Evolutionary conservation across 306 rosid genomes (phyloP).

Genomic region (Erythrophleum fordii): DNA sequence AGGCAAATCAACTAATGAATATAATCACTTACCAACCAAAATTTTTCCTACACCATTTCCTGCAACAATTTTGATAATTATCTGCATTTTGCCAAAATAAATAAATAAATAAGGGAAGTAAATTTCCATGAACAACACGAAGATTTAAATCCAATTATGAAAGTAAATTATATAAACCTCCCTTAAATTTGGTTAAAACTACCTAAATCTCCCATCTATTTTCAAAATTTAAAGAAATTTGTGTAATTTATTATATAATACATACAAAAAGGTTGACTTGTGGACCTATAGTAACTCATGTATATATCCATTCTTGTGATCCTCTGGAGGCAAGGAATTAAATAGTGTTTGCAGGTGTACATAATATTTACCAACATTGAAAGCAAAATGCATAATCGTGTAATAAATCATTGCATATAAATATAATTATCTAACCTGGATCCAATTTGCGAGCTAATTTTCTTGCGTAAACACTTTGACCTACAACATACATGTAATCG

Average conservation of each 20-base stretch:
- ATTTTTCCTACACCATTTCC: slow-evolving; percentile 94
- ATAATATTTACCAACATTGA: slow-evolving; percentile 5
- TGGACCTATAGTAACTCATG: slow-evolving; percentile 81
- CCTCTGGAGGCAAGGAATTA: slow-evolving; percentile 83
- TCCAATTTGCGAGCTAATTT: slow-evolving; percentile 97
- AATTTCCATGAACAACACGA: not conserved
- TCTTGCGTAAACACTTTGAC: slow-evolving; percentile 89
- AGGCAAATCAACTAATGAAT: slow-evolving; percentile 32
- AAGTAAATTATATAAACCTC: too few relatives aligned
- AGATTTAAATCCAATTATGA: not conserved
- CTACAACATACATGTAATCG: slow-evolving; percentile 51
- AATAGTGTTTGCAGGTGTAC: slow-evolving; percentile 67
- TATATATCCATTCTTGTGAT: slow-evolving; percentile 85
- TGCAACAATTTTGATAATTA: slow-evolving; percentile 90
- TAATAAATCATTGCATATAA: slow-evolving; percentile 11
- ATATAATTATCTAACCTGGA: slow-evolving; percentile 67
- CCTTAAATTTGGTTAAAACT: too few relatives aligned
- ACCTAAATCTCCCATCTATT: too few relatives aligned
- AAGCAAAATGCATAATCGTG: slow-evolving; percentile 32
- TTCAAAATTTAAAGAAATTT: too few relatives aligned
- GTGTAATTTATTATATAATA: too few relatives aligned
- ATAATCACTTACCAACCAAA: slow-evolving; percentile 91
- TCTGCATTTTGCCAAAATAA: slow-evolving; percentile 55
- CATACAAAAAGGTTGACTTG: slow-evolving; percentile 55
- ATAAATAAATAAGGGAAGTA: slow-evolving; percentile 14